Evolutionary conservation across 345 rosid species (phyloP), one percentile per base, ranked within the genome.

Genomic region (rapeseed (Brassica napus)): DNA sequence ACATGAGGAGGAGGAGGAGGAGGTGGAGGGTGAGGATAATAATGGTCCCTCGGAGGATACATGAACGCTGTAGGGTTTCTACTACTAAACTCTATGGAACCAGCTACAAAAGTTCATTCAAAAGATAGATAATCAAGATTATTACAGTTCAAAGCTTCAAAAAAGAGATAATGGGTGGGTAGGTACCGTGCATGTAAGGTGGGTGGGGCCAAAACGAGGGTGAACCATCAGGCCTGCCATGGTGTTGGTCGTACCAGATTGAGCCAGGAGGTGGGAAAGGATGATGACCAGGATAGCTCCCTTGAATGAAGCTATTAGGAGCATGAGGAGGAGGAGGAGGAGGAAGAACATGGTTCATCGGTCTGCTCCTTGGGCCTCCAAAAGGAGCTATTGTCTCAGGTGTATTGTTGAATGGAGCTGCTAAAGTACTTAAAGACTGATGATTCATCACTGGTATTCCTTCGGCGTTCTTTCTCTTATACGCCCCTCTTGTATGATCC

Each of bases 171-270:
- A 26, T 16, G 47, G 26, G 5, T 57, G 8, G 32, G 66, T 69
- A 77, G 54, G 58, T 88, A 94, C 97, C 94, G 35, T 87, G 94
- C 83, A 91, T 83, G 54, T 83, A 90, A 81, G 94, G 90, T 61
- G 84, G 61, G 64, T 84, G 94, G 28, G 84, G 86, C 97, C 98
- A 91, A 69, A 83, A 79, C 31, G 87, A 76, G 75, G 88, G 77
- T 68, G 90, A 81, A 55, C 88, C 88, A 78, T 88, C 95, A 83
- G 77, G 16, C 71, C 80, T 75, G 14, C 73, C 80, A 35, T 65
- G 80, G 64, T 76, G 77, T 71, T 81, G 83, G 52, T 81, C 83
- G 67, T 65, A 81, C 83, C 83, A 81, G 44, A 81, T 23, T 23
- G 80, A 81, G 34, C 84, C 88, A 58, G 86, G 79, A 44, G 89